Evolutionary conservation across 2,329 filamentous ascomycete genomes (phyloP).

Genomic region (Tolypocladium ophioglossoides): DNA sequence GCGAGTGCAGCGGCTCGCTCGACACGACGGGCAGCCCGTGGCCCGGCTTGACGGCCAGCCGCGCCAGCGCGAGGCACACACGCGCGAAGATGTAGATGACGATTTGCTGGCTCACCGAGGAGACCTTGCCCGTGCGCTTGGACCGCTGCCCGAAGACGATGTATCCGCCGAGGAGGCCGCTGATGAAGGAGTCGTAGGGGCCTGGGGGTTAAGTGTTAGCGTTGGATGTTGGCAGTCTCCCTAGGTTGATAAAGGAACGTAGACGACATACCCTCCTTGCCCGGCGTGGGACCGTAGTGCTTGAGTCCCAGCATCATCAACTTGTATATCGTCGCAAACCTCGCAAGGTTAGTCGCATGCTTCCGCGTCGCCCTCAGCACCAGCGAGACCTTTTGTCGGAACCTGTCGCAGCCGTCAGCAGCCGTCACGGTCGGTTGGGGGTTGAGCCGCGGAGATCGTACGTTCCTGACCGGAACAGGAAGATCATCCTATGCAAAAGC

Average conservation of each 20-base stretch:
- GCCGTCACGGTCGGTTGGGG: neutral
- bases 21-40: slow-evolving; percentile 40
- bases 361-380: slow-evolving; percentile 80
- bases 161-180: slow-evolving; percentile 84
- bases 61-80: slow-evolving; percentile 74
- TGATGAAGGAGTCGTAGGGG: slow-evolving; percentile 74
- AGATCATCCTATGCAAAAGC: slow-evolving; percentile 62
- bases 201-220: slow-evolving; percentile 24
- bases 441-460: slow-evolving; percentile 22
- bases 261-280: slow-evolving; percentile 40
- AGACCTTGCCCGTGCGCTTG: slow-evolving; percentile 55
- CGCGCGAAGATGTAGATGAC: slow-evolving; percentile 96
- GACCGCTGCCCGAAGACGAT: slow-evolving; percentile 70
- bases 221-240: neutral
- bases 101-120: slow-evolving; percentile 88
- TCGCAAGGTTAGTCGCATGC: slow-evolving; percentile 84
- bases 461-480: slow-evolving; percentile 88
- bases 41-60: slow-evolving; percentile 63
- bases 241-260: neutral
- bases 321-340: slow-evolving; percentile 90
- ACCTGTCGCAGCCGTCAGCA: slow-evolving; percentile 20
- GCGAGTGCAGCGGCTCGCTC: slow-evolving; percentile 31
- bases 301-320: slow-evolving; percentile 65
- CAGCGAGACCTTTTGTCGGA: slow-evolving; percentile 67
- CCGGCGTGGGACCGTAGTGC: slow-evolving; percentile 43